These are phyloP conservation scores for Chlorociboria aeruginascens DNA, from an alignment of 495 filamentous ascomycete genomes.

Conservation along the genomic window DNA sequence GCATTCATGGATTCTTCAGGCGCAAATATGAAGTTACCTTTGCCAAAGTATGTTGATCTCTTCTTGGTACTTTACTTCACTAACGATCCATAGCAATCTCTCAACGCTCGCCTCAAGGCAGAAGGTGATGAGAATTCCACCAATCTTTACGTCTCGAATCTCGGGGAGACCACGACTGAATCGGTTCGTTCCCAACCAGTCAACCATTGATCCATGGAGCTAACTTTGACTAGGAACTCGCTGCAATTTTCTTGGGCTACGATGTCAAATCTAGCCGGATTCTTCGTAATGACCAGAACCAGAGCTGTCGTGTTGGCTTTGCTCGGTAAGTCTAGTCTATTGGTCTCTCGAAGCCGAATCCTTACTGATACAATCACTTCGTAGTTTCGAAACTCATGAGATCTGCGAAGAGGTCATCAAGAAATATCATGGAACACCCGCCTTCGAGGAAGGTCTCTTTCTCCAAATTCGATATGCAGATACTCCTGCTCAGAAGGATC, in stretches of 20 bases:
- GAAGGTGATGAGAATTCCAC: slow-evolving; percentile 76
- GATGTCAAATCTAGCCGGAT: slow-evolving; percentile 85
- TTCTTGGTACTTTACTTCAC: slow-evolving; percentile 7
- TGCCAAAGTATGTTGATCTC: slow-evolving; percentile 52
- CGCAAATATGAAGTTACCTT: slow-evolving; percentile 95
- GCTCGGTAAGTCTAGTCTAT: slow-evolving; percentile 66
- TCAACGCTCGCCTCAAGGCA: slow-evolving; percentile 90
- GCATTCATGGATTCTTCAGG: slow-evolving; percentile 90
- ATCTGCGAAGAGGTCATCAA: slow-evolving; percentile 76
- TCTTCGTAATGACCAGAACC: slow-evolving; percentile 74
- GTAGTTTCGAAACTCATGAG: slow-evolving; percentile 66
- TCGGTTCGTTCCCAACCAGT: slow-evolving; percentile 43
- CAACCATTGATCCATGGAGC: not conserved
- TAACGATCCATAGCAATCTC: slow-evolving; percentile 59
- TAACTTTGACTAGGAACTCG: slow-evolving; percentile 42
- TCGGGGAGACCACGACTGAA: slow-evolving; percentile 83
- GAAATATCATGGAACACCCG: slow-evolving; percentile 66
- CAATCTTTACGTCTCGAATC: slow-evolving; percentile 94
- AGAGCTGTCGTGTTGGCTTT: slow-evolving; percentile 94
- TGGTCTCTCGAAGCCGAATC: not conserved
- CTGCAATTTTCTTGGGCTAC: slow-evolving; percentile 70
- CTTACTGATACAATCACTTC: slow-evolving; percentile 29
- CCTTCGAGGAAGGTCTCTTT: slow-evolving; percentile 59
- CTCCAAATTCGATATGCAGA: slow-evolving; percentile 95
- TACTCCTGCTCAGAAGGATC: slow-evolving; percentile 86